A percentile compares a stretch with the other conserved stretches of the same genome.
Evolutionary conservation across 2,329 filamentous ascomycete species (phyloP).

Genomic region (Penicillium paneum): DNA sequence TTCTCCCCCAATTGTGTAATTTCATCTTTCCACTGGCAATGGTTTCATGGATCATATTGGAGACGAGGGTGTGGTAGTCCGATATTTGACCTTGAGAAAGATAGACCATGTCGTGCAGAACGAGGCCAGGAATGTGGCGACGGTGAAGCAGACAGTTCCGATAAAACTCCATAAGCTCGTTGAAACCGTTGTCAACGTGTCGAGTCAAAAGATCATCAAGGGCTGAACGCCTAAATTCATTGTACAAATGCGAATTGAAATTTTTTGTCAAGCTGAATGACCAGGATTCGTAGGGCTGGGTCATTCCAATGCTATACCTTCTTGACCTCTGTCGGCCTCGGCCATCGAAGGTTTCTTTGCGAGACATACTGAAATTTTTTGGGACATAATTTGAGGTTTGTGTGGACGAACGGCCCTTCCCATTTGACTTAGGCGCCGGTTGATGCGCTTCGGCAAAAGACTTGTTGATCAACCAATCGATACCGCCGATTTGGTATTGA

Average conservation of each 20-base stretch:
- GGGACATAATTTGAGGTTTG: conserved; percentile 29
- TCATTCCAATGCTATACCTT: conserved; percentile 48
- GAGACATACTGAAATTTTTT: conserved; percentile 50
- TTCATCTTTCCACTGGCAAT: conserved; percentile 49
- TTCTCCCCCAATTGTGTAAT: conserved; percentile 48
- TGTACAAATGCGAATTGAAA: conserved; percentile 73
- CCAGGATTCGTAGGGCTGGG: conserved; percentile 71
- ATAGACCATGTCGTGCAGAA: conserved; percentile 56
- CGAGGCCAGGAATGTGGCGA: conserved; percentile 50
- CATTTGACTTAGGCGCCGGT: conserved; percentile 2
- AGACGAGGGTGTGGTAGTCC: not conserved
- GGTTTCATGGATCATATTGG: conserved; percentile 2
- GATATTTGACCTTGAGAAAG: conserved; percentile 44
- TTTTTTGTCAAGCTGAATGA: conserved; percentile 67
- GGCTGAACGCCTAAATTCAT: conserved; percentile 67
- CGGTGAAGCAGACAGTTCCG: conserved; percentile 54
- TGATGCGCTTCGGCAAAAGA: not conserved
- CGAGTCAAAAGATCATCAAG: conserved; percentile 59
- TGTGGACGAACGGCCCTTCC: not conserved
- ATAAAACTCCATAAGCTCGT: conserved; percentile 65
- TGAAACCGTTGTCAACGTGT: conserved; percentile 56
- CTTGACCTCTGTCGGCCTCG: conserved; percentile 42
- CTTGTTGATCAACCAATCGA: not conserved
- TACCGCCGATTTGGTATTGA: not conserved
- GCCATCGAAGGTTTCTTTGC: conserved; percentile 50